Base-by-base conservation (phyloP, 106 monocot species). In the Cymbidium sinense region DNA sequence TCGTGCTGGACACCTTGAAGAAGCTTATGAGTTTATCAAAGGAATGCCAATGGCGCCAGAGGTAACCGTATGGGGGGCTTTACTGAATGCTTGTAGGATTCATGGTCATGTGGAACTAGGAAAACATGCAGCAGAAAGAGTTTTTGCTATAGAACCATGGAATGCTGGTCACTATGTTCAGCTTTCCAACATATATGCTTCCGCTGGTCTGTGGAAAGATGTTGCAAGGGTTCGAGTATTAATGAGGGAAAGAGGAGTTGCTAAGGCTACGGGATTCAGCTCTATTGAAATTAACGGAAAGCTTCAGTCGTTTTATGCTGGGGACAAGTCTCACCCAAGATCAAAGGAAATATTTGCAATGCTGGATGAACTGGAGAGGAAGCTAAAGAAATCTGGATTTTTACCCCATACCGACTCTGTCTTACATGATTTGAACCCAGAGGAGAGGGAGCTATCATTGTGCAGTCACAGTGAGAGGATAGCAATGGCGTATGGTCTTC, bases 141-240 rank as follows among this genome's bases (percentile, higher is more conserved):
- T 94, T 75, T 87, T 89, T 77, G 61, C 82, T 2, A 12, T 91
- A 67, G 94, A 94, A 37, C 82, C 94, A 34, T 51, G 31, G n/a
- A 94, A 91, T 81, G 94, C 87, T 15, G 94, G 94, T n/a, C 91
- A 94, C 30, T 89, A 91, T 69, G 91, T 94, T 34, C 91, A 94
- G 61, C 91, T 94, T 23, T 94, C 91, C 17, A 94, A 94, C 64
- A 85, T 94, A 6, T 91, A 89, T 82, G 94, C 94, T 37, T 84
- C 85, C 0, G 83, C 80, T 65, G 85, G 82, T 64, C 84, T 89
- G 87, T 94, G 94, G 94, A 69, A 43, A 44, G 87, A 86, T 51
- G 91, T 84, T 21, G 85, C 85, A 21, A 84, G 75, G 25, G 79
- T 91, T 11, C 83, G 94, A 25, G 76, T 87, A 7, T 20, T 79